Base-by-base conservation (phyloP, 371 early-diverging fungal genomes). In the Fennellomyces sp. region DNA sequence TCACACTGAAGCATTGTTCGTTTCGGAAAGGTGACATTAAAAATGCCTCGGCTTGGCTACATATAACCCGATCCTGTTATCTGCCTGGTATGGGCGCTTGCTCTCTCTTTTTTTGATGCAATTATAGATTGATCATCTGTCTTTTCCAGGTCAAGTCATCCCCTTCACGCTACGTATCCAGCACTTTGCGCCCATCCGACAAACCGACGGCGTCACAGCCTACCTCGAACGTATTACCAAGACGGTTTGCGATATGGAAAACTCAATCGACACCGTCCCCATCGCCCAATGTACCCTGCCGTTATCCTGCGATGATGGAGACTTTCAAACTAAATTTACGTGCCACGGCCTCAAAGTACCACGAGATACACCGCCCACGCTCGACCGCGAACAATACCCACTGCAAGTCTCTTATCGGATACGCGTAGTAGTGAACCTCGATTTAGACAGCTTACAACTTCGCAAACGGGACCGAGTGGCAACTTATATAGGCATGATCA, bases 11-110 rank as follows among this genome's bases (percentile, higher is more conserved):
- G 13, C 36, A 61, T 11, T 51, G 38, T 19, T 56, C 30, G 2
- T 49, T 63, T 8, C 49, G 56, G n/a, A 71, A 71, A 59, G 68
- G 68, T 13, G 65, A 58, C 11, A 38, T 35, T 25, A 57, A 52
- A 17, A 26, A 36, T 8, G 71, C 69, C 2, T 58, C 64, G 25
- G 71, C 68, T 12, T 56, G 51, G 53, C 50, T 68, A 26, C 49
- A 31, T 39, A 55, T 68, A 25, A 61, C 64, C 29, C 35, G 55
- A 36, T 64, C 65, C 10, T 70, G 71, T 17, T 70, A 59, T 23
- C 30, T 70, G 23, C 68, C 71, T 13, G 71, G 71, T 50, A 61
- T 60, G n/a, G n/a, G n/a, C n/a, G n/a, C n/a, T n/a, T n/a, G n/a
- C n/a, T n/a, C n/a, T n/a, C n/a, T n/a, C n/a, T n/a, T n/a, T n/a